Base-by-base conservation (phyloP, 495 filamentous ascomycete genomes). In the Jackrogersella minutella region DNA sequence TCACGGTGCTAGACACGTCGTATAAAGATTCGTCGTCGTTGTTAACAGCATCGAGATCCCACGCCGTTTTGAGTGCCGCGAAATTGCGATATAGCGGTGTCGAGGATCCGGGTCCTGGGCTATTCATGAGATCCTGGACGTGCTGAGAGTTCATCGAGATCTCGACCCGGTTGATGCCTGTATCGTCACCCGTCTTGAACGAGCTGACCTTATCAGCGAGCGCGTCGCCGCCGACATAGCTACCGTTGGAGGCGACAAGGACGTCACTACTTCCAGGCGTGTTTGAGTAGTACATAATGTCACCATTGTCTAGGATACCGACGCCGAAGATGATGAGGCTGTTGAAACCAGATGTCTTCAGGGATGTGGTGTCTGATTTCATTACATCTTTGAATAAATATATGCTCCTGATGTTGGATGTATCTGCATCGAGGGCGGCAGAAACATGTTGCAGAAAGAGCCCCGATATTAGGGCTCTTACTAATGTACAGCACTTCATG, bases 261-360 rank as follows among this genome's bases (percentile, higher is more conserved):
- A 64, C 58, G 49, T 81, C 77, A 0, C 34, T 61, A 63, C 73
- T 78, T 0, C 77, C 79, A 0, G 79, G 76, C 11, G 79, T 81
- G 52, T 79, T 81, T 34, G 77, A 81, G 64, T 79, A 80, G 61
- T 81, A 81, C 74, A 74, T 79, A 57, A 81, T 81, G 56, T 77
- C 77, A 31, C 78, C 77, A 64, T 77, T 76, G 11, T 43, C 62
- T 40, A 79, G 63, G 51, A 81, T 75, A 34, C 79, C 79, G 53
- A 81, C 65, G 14, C 76, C 76, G 44, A 79, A 80, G 9, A 81
- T 79, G 26, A 81, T 69, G 13, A 79, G 43, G 0, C 58, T 64
- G 61, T 80, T 81, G 69, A 81, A 81, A 16, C 79, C 77, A 3
- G 75, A 78, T 8, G 75, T 74, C 37, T 64, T 75, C 3, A 80